Evolutionary conservation across 2,329 filamentous ascomycete genomes (phyloP).

Genomic region (Tricladium varicosporioides): DNA sequence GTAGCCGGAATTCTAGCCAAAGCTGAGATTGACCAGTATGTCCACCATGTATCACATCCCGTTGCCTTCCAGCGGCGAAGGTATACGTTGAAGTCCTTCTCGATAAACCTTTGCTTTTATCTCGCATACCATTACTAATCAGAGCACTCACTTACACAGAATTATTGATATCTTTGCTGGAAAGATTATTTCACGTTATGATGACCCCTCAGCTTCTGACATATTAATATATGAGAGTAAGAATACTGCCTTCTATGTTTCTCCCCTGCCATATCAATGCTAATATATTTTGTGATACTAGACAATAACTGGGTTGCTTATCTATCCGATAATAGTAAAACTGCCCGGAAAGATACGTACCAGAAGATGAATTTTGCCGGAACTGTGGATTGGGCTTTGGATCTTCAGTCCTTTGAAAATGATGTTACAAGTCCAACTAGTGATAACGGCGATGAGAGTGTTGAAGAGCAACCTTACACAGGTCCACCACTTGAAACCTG

Average conservation of each 20-base stretch:
- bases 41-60: too few species aligned
- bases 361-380: slow-evolving; percentile 30
- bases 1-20: slow-evolving; percentile 36
- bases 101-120: too few species aligned
- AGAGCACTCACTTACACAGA: too few species aligned
- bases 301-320: slow-evolving; percentile 32
- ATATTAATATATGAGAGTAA: slow-evolving; percentile 19
- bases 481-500: neutral
- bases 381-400: slow-evolving; percentile 36
- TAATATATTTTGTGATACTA: neutral
- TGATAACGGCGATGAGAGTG: neutral
- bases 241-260: neutral
- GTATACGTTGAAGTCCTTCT: too few species aligned
- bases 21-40: slow-evolving; percentile 34
- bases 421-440: neutral
- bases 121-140: too few species aligned
- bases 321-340: slow-evolving; percentile 26
- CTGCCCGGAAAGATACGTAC: slow-evolving; percentile 21
- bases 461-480: neutral
- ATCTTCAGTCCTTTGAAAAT: slow-evolving; percentile 22
- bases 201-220: slow-evolving; percentile 24
- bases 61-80: too few species aligned
- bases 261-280: neutral
- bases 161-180: too few species aligned
- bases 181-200: too few species aligned